These are phyloP conservation scores for Chlorella sp. DNA, from an alignment of 139 green algal genomes.

Conservation along the genomic window DNA sequence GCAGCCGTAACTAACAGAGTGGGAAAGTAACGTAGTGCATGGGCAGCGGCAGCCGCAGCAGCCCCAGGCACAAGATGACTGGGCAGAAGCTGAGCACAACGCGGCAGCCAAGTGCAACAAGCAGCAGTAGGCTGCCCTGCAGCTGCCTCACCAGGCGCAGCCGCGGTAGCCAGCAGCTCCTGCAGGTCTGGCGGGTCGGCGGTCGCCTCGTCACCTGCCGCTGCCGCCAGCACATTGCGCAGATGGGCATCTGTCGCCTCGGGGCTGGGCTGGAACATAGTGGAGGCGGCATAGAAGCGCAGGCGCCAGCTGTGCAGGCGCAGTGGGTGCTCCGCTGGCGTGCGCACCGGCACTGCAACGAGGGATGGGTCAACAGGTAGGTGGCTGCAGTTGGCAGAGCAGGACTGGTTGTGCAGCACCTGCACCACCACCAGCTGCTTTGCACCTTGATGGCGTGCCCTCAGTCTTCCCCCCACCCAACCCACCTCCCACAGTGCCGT, in stretches of 20 bases:
- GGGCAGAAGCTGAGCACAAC: background rate
- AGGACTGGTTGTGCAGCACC: too few relatives aligned
- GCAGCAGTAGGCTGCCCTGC: too few relatives aligned
- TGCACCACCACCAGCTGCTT: too few relatives aligned
- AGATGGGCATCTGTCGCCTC: slow-evolving; percentile 80
- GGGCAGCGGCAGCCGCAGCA: too few relatives aligned
- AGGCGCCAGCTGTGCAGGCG: slow-evolving; percentile 80
- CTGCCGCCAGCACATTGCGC: slow-evolving; percentile 57
- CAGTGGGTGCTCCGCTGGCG: slow-evolving; percentile 76
- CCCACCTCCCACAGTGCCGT: slow-evolving; percentile 61
- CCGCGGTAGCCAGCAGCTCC: slow-evolving; percentile 10
- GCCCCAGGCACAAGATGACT: too few relatives aligned
- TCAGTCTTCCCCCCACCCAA: too few relatives aligned
- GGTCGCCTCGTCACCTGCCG: slow-evolving; percentile 6
- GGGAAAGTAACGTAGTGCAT: too few relatives aligned
- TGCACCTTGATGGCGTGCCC: too few relatives aligned
- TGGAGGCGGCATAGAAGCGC: slow-evolving; percentile 64
- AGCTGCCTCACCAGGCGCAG: background rate
- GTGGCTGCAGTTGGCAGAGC: too few relatives aligned
- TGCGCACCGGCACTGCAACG: slow-evolving; percentile 64
- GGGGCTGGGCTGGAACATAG: slow-evolving; percentile 71
- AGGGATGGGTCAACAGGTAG: background rate
- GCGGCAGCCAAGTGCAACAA: background rate
- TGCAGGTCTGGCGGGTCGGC: background rate
- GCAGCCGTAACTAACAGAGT: too few relatives aligned